phyloP scores from a whole-genome alignment of 2,329 filamentous ascomycete species.

The Cladosporium sp. region DNA sequence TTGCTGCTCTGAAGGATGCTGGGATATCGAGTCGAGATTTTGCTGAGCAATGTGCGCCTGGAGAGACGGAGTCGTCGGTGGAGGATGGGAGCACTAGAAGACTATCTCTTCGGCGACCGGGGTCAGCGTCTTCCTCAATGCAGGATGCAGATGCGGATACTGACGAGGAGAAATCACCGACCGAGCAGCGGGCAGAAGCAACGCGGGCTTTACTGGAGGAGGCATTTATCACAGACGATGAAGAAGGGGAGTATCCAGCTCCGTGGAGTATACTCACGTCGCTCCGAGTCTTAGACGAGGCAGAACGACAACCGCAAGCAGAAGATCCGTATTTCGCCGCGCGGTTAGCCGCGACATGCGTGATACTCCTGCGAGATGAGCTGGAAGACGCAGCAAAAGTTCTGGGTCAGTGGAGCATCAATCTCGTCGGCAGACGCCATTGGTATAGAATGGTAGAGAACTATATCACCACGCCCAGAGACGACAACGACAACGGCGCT shows the following conservation, averaged over 20 bases:
- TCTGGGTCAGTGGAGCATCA: constrained; percentile 8
- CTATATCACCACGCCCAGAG: background rate
- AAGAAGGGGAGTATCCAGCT: background rate
- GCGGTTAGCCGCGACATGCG: background rate
- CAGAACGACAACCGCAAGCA: background rate
- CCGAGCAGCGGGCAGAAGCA: background rate
- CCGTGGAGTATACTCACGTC: background rate
- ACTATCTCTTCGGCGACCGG: background rate
- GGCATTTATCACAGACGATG: background rate
- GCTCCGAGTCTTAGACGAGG: background rate
- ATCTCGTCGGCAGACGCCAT: background rate
- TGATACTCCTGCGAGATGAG: constrained; percentile 1
- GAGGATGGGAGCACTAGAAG: background rate
- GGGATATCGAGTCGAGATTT: background rate
- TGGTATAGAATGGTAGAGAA: background rate
- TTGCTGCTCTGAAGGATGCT: background rate
- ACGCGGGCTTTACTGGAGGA: background rate
- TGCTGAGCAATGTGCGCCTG: background rate
- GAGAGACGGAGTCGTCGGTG: background rate
- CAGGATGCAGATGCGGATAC: background rate
- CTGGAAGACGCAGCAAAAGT: background rate
- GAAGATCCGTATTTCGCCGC: constrained; percentile 2
- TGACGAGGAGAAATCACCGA: background rate
- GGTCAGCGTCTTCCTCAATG: background rate
- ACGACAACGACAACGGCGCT: background rate